Percentiles rank a stretch among this genome's conserved stretches.
These are phyloP conservation scores for Lasiodiplodia sp. DNA, from an alignment of 2,329 filamentous ascomycete genomes.

Conservation along the genomic window DNA sequence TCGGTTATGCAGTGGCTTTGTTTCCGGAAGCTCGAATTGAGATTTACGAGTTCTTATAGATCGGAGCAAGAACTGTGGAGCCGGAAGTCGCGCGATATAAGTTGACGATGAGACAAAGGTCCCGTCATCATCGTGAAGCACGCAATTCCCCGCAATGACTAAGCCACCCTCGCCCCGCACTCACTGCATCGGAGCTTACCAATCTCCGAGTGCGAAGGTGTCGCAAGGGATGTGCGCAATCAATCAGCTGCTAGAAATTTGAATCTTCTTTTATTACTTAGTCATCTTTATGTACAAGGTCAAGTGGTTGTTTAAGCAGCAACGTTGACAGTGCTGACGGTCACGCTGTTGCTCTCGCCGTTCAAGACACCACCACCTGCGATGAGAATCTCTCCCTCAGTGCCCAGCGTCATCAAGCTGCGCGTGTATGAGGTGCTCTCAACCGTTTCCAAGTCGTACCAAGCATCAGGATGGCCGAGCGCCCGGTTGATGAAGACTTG, in stretches of 20 bases:
- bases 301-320: neutral
- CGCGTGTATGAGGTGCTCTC: conserved; percentile 56
- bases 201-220: neutral
- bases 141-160: conserved; percentile 13
- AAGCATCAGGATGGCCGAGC: conserved; percentile 52
- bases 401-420: conserved; percentile 52
- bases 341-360: conserved; percentile 38
- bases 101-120: neutral
- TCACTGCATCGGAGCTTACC: neutral
- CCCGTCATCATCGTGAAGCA: conserved; percentile 4
- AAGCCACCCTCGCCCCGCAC: neutral
- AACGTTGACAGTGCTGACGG: conserved; percentile 30
- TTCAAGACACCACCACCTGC: conserved; percentile 32
- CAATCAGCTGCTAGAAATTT: neutral
- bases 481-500: conserved; percentile 58
- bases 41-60: neutral
- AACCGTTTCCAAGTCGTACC: conserved; percentile 54
- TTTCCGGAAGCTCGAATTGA: neutral
- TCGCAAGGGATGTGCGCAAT: neutral
- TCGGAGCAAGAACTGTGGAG: neutral
- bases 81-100: conserved; percentile 12
- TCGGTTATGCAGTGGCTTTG: neutral
- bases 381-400: conserved; percentile 6
- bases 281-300: neutral
- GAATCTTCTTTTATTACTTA: neutral